A percentile compares a stretch with the other conserved stretches of the same genome.
phyloP scores from a whole-genome alignment of 2,329 filamentous ascomycete species.

The Alternaria atra region DNA sequence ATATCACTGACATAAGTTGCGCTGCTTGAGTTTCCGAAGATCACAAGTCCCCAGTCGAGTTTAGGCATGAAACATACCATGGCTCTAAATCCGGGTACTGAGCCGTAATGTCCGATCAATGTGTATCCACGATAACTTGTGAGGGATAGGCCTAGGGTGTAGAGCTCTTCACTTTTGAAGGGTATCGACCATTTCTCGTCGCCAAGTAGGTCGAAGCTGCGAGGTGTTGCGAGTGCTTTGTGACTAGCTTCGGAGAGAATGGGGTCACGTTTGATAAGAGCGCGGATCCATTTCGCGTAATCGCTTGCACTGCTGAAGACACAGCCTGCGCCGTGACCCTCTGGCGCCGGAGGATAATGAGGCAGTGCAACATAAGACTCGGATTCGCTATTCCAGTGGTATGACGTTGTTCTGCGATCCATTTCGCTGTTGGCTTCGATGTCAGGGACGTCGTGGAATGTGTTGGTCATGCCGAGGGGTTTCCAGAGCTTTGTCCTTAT shows the following conservation, averaged over 20 bases:
- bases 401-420: no score
- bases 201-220: slow-evolving; percentile 2
- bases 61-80: neutral
- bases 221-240: slow-evolving; percentile 24
- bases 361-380: neutral
- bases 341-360: slow-evolving; percentile 19
- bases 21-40: neutral
- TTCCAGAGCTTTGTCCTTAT: no score
- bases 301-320: slow-evolving; percentile 32
- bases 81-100: neutral
- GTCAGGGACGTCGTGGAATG: no score
- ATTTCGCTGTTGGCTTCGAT: no score
- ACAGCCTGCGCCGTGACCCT: slow-evolving; percentile 34
- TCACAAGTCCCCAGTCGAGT: neutral
- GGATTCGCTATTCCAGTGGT: neutral
- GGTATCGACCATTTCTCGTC: neutral
- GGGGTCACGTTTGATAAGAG: slow-evolving; percentile 23
- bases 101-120: neutral
- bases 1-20: neutral
- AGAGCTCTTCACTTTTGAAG: neutral
- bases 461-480: no score
- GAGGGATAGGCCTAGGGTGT: neutral
- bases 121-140: neutral
- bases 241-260: slow-evolving; percentile 21
- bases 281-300: slow-evolving; percentile 37